A percentile compares a stretch with the other conserved stretches of the same genome.
Conservation (phyloP, 768 basidiomycete genomes). For the Mycena haematopus region DNA sequence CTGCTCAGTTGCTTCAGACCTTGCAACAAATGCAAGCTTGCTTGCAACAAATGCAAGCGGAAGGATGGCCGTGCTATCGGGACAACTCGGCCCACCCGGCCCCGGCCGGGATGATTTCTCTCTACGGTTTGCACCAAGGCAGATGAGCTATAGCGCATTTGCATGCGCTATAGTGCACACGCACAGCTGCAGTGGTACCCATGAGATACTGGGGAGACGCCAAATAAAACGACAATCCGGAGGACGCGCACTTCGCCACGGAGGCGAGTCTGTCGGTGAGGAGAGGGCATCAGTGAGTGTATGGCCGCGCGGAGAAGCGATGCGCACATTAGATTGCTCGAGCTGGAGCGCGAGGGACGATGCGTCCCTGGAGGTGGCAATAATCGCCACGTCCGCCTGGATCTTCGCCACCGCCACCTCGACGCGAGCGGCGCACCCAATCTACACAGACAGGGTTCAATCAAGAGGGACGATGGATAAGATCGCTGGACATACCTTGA, state of each 20-base stretch:
- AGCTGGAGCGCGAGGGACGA: too few species aligned
- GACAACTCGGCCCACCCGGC: constrained; percentile 10
- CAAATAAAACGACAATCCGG: constrained; percentile 9
- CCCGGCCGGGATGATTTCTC: constrained; percentile 2
- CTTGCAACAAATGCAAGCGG: too few species aligned
- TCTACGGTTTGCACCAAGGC: neutral
- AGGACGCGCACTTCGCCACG: constrained; percentile 3
- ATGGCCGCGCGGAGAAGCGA: neutral
- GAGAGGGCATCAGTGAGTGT: constrained; percentile 4
- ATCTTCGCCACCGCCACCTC: constrained; percentile 4
- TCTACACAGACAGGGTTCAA: constrained; percentile 5
- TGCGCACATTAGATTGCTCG: constrained; percentile 7
- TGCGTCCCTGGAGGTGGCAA: too few species aligned
- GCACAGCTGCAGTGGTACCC: constrained; percentile 4
- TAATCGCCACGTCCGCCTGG: neutral
- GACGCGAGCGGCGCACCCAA: neutral
- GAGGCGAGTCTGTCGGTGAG: constrained; percentile 1
- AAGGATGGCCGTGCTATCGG: constrained; percentile 5
- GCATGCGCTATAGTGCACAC: constrained; percentile 6
- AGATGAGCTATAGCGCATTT: neutral
- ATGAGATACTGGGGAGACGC: constrained; percentile 9
- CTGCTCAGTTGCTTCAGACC: too few species aligned
- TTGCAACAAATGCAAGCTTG: too few species aligned
- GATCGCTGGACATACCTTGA: constrained; percentile 2
- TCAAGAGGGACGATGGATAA: constrained; percentile 3